phyloP scores from a whole-genome alignment of 2,329 filamentous ascomycete species.

The Sarocladiaceae sp. region DNA sequence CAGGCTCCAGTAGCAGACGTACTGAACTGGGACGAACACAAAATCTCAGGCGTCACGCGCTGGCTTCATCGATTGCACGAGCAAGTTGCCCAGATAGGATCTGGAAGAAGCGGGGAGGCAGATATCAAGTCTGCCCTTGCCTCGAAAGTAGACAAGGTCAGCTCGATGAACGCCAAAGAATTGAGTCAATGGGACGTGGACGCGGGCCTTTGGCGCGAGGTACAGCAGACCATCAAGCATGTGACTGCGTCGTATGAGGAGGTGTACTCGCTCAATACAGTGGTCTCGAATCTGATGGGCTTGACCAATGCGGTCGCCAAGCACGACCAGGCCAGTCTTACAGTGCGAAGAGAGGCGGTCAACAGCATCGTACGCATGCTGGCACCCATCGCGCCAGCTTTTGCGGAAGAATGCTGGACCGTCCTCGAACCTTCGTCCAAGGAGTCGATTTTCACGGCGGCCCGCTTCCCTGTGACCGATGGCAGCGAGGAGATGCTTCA shows the following conservation, averaged over 20 bases:
- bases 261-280: constrained; percentile 74
- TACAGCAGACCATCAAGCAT: constrained; percentile 60
- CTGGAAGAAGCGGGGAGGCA: neutral
- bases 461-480: constrained; percentile 54
- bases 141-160: constrained; percentile 22
- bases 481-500: constrained; percentile 43
- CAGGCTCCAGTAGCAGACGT: constrained; percentile 79
- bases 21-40: constrained; percentile 80
- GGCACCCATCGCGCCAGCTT: constrained; percentile 72
- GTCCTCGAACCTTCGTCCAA: constrained; percentile 35
- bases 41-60: constrained; percentile 73
- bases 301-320: constrained; percentile 64
- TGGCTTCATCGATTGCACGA: constrained; percentile 69
- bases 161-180: constrained; percentile 23
- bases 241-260: constrained; percentile 63
- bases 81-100: constrained; percentile 32
- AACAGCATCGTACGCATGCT: constrained; percentile 62
- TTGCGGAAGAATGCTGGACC: constrained; percentile 76
- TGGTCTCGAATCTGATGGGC: constrained; percentile 75
- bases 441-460: constrained; percentile 35
- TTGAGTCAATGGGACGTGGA: constrained; percentile 39
- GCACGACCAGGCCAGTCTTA: constrained; percentile 29
- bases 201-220: constrained; percentile 52
- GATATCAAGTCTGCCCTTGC: constrained; percentile 31
- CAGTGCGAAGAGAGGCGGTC: constrained; percentile 43